Conservation (phyloP, 805 yeast species). For the Sugiyamaella chiloensis region DNA sequence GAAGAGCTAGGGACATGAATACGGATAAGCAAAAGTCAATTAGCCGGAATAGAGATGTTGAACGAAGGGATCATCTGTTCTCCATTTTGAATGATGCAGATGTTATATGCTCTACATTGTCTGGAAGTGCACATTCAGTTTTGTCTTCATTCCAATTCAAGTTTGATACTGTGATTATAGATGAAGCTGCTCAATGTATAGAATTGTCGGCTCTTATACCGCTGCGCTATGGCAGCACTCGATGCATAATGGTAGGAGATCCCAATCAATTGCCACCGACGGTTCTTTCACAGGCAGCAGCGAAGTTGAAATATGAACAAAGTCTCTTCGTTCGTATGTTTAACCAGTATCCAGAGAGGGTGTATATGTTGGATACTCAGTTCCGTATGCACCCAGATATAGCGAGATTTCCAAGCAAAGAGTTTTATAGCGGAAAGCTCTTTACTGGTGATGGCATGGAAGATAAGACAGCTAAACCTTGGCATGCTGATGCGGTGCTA, state of each 20-base stretch:
- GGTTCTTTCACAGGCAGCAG: constrained; percentile 85
- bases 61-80: constrained; percentile 70
- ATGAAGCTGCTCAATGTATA: constrained; percentile 97
- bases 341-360: constrained; percentile 52
- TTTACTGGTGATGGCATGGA: constrained; percentile 78
- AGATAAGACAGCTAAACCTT: constrained; percentile 54
- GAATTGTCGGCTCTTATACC: constrained; percentile 92
- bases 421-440: constrained; percentile 72
- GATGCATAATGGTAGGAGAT: constrained; percentile 97
- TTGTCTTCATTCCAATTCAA: constrained; percentile 68
- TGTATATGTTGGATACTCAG: constrained; percentile 79
- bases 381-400: constrained; percentile 97
- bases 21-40: constrained; percentile 70
- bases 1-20: constrained; percentile 70
- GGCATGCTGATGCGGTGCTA: constrained; percentile 62
- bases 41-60: constrained; percentile 71
- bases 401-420: constrained; percentile 77
- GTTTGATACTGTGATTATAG: constrained; percentile 89
- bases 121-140: constrained; percentile 92
- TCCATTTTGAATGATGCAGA: constrained; percentile 71
- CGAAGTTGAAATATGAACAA: constrained; percentile 77
- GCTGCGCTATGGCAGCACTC: constrained; percentile 80
- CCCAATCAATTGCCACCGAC: constrained; percentile 98
- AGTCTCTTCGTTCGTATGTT: constrained; percentile 94
- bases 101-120: constrained; percentile 84